Conservation (phyloP, 139 green algal genomes). For the Volvox reticuliferus region DNA sequence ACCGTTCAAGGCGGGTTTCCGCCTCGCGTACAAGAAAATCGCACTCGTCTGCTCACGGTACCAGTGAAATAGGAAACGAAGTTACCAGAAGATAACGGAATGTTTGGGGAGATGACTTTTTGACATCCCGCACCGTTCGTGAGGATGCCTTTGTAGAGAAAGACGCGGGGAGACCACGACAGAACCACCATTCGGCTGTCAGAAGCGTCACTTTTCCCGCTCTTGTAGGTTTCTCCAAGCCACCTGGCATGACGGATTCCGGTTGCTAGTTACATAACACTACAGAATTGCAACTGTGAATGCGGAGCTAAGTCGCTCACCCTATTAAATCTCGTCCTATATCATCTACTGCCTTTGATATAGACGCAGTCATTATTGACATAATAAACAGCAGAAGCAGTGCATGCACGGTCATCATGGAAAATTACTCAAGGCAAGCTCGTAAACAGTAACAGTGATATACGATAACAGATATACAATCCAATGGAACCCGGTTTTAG, state of each 20-base stretch:
- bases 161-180: slow-evolving; percentile 21
- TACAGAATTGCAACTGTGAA: background rate
- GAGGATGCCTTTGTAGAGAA: slow-evolving; percentile 42
- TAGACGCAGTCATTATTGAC: background rate
- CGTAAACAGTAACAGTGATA: too few species aligned
- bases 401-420: background rate
- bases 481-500: too few species aligned
- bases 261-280: background rate
- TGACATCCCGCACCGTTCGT: background rate
- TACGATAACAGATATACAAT: too few species aligned
- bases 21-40: slow-evolving; percentile 22
- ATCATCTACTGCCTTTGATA: background rate
- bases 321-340: slow-evolving; percentile 22
- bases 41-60: slow-evolving; percentile 16
- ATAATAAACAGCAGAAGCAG: background rate
- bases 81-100: too few species aligned
- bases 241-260: background rate
- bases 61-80: too few species aligned
- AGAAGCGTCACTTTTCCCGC: background rate
- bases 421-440: too few species aligned
- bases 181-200: slow-evolving; percentile 38
- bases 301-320: background rate
- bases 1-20: background rate
- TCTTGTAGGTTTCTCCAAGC: slow-evolving; percentile 32
- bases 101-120: too few species aligned